Conservation (phyloP, 2,329 filamentous ascomycete species). For the Cladosporium sp. region DNA sequence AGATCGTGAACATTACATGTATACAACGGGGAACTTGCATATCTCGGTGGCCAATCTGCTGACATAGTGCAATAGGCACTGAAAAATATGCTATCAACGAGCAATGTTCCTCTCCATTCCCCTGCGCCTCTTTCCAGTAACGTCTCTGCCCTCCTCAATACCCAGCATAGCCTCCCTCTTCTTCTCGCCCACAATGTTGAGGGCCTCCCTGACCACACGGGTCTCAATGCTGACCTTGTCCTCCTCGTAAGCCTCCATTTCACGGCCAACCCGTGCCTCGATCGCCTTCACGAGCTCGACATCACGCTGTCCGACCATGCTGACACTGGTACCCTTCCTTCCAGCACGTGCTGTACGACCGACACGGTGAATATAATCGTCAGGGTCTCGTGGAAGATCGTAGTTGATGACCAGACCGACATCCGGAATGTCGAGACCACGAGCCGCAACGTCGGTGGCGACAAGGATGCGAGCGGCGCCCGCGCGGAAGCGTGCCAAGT, state of each 20-base stretch:
- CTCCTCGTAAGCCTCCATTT: constrained; percentile 83
- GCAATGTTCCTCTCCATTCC: constrained; percentile 13
- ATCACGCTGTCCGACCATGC: constrained; percentile 89
- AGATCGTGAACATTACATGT: too few relatives aligned
- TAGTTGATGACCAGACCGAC: constrained; percentile 92
- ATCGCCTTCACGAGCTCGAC: constrained; percentile 89
- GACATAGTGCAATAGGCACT: background rate
- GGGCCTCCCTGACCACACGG: constrained; percentile 76
- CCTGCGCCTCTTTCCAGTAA: constrained; percentile 70
- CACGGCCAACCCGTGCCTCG: constrained; percentile 74
- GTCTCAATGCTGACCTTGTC: constrained; percentile 94
- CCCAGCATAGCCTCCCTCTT: constrained; percentile 89
- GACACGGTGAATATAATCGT: constrained; percentile 96
- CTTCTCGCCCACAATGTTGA: constrained; percentile 93
- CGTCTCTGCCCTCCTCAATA: constrained; percentile 89
- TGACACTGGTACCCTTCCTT: constrained; percentile 77
- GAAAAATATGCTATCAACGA: background rate
- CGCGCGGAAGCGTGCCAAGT: constrained; percentile 88
- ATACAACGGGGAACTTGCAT: background rate
- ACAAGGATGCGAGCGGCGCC: constrained; percentile 85
- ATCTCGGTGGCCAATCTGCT: background rate
- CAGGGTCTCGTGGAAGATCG: constrained; percentile 91
- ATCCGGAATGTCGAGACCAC: constrained; percentile 93
- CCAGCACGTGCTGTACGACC: constrained; percentile 94
- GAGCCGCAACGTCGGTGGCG: constrained; percentile 90